phyloP scores from a whole-genome alignment of 345 rosid species.

The Rhizophora mangle region DNA sequence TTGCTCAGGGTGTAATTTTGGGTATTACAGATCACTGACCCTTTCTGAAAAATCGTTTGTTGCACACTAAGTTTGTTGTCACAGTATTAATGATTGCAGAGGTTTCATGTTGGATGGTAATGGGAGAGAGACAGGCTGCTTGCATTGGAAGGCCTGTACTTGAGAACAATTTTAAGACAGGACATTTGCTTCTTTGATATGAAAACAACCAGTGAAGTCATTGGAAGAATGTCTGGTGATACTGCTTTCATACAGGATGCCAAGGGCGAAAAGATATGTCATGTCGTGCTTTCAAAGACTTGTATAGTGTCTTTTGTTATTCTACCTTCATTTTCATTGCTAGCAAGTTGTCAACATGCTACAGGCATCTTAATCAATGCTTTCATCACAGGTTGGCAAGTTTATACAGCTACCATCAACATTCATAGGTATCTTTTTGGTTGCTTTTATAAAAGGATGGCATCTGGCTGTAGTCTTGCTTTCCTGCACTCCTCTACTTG shows the following conservation, averaged over 20 bases:
- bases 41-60: not conserved
- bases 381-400: constrained; percentile 61
- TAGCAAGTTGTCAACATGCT: not conserved
- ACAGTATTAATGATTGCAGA: constrained; percentile 35
- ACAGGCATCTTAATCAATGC: not conserved
- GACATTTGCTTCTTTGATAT: constrained; percentile 81
- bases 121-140: constrained; percentile 78
- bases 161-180: constrained; percentile 78
- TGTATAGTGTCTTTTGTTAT: not conserved
- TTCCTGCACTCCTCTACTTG: constrained; percentile 59
- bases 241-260: constrained; percentile 89
- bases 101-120: constrained; percentile 89
- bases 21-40: not conserved
- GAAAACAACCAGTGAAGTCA: constrained; percentile 86
- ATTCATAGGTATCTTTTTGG: constrained; percentile 60
- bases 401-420: constrained; percentile 58
- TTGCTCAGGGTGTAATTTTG: too few species aligned
- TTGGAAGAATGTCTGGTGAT: constrained; percentile 93
- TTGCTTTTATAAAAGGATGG: constrained; percentile 67
- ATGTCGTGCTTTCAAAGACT: not conserved
- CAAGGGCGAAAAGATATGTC: constrained; percentile 79
- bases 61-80: not conserved
- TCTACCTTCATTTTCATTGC: not conserved
- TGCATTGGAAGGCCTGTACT: constrained; percentile 63
- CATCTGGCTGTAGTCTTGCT: constrained; percentile 48